A percentile compares a stretch with the other conserved stretches of the same genome.
phyloP scores from a whole-genome alignment of 108 stramenopile genomes.

The Cyclotella sp. region DNA sequence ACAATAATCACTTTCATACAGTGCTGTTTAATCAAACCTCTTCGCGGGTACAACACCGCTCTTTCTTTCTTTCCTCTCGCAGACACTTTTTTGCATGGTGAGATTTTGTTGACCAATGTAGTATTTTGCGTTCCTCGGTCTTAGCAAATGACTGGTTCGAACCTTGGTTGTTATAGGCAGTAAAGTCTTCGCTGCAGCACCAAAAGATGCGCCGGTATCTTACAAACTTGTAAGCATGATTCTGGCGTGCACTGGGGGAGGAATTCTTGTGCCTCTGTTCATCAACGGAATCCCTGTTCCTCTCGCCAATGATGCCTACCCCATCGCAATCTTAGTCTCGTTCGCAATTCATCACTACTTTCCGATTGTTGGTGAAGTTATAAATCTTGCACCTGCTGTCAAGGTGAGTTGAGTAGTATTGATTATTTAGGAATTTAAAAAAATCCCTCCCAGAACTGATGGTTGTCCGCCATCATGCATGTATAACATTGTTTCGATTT shows the following conservation, averaged over 20 bases:
- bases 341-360: constrained; percentile 77
- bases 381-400: constrained; percentile 58
- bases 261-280: constrained; percentile 88
- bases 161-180: constrained; percentile 39
- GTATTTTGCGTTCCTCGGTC: not conserved
- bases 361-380: constrained; percentile 81
- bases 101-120: not conserved
- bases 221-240: constrained; percentile 82
- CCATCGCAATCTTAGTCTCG: constrained; percentile 74
- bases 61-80: too few relatives aligned
- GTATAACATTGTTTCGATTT: too few relatives aligned
- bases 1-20: too few relatives aligned
- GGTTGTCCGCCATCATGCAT: not conserved
- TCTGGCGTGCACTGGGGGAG: constrained; percentile 85
- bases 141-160: not conserved
- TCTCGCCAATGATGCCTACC: constrained; percentile 81
- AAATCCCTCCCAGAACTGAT: not conserved
- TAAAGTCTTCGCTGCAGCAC: constrained; percentile 71
- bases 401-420: constrained; percentile 41
- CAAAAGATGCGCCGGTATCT: constrained; percentile 50
- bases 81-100: constrained; percentile 79
- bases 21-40: too few relatives aligned
- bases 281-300: constrained; percentile 85
- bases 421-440: not conserved
- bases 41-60: too few relatives aligned